Conservation (phyloP, 148 eudicot genomes). For the Rhododendron kiyosumense region DNA sequence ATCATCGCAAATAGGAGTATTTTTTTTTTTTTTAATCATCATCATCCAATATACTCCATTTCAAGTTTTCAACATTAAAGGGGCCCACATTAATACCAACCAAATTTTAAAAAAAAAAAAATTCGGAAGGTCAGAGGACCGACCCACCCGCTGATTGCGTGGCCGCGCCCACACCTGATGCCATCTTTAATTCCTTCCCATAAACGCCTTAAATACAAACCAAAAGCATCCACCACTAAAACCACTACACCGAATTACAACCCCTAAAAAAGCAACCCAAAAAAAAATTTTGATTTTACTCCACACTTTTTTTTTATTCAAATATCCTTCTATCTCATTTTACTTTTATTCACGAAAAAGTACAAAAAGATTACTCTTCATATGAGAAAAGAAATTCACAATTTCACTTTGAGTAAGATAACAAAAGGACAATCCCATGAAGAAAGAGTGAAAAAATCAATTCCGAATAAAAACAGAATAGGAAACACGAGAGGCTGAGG, state of each 20-base stretch:
- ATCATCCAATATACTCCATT: no score
- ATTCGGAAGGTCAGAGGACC: not conserved
- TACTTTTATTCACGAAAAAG: not conserved
- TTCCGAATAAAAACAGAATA: not conserved
- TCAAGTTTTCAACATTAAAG: not conserved
- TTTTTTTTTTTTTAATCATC: not conserved
- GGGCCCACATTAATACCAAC: not conserved
- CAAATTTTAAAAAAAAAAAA: not conserved
- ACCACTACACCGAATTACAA: not conserved
- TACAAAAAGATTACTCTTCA: not conserved
- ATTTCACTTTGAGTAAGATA: not conserved
- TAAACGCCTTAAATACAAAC: not conserved
- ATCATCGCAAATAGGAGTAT: not conserved
- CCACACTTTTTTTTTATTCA: not conserved
- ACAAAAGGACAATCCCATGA: not conserved
- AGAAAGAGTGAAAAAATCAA: not conserved
- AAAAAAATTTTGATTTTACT: not conserved
- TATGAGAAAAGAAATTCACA: not conserved
- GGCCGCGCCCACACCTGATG: not conserved
- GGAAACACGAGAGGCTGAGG: not conserved
- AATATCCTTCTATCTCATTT: not conserved
- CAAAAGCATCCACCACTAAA: not conserved
- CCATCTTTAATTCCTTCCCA: not conserved
- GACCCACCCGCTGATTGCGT: not conserved
- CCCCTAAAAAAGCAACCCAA: not conserved